phyloP scores from a whole-genome alignment of 2,329 filamentous ascomycete species.

The Pestalotiopsis sp. region DNA sequence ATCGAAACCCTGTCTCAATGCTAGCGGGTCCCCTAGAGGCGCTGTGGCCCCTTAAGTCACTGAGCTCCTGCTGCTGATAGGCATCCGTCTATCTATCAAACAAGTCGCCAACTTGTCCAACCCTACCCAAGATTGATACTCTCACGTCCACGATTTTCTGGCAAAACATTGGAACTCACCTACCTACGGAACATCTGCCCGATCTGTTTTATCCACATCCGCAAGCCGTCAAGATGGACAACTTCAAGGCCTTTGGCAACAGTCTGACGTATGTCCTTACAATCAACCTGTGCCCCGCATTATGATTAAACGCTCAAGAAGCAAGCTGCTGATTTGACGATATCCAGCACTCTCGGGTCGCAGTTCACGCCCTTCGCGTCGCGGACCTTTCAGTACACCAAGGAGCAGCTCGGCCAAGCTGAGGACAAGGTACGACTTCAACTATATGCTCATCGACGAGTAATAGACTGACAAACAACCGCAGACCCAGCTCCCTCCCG shows the following conservation, averaged over 20 bases:
- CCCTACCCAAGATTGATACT: not conserved
- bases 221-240: conserved; percentile 47
- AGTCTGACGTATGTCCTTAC: conserved; percentile 51
- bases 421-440: conserved; percentile 76
- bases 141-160: not conserved
- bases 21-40: not conserved
- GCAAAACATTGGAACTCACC: not conserved
- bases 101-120: conserved; percentile 6
- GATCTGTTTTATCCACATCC: not conserved
- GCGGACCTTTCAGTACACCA: conserved; percentile 95
- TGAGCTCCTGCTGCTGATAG: not conserved
- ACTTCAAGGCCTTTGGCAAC: conserved; percentile 61
- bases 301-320: not conserved
- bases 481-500: conserved; percentile 91
- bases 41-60: not conserved
- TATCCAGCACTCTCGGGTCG: conserved; percentile 63
- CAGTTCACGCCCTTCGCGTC: conserved; percentile 91
- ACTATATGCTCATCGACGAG: not conserved
- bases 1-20: not conserved
- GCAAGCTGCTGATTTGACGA: conserved; percentile 4
- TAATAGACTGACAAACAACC: conserved; percentile 2
- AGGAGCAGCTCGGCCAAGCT: conserved; percentile 93
- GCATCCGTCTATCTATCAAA: not conserved
- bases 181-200: not conserved
- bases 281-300: conserved; percentile 15